Evolutionary conservation across 331 rosid species (phyloP), one percentile per base, ranked within the genome.

Genomic region (Malus hybrid): DNA sequence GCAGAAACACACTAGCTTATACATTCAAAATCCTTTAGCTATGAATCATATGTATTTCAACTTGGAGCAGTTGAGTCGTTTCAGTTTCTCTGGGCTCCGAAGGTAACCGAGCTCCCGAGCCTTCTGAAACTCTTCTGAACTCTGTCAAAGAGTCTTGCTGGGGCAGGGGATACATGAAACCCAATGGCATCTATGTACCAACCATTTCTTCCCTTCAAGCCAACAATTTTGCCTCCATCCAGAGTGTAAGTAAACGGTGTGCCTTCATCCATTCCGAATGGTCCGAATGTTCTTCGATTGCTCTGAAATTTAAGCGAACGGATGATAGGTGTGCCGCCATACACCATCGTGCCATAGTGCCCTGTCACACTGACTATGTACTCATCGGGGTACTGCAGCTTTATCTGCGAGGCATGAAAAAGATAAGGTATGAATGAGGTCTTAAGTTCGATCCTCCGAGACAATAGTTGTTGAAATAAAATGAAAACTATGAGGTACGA

Each of bases 241-340:
- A 81, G 63, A 20, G 87, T 70, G 63, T 84, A 86, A 14, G 81
- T 82, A 74, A 89, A 91, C 3, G 89, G 92, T 5, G 86, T 87
- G 70, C 93, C 93, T 78, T 87, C 90, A 81, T 87, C 87, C 22
- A 81, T 61, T 30, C 96, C 93, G 9, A 70, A 89, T 5, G 96
- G 88, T 53, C 92, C 93, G 62, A 84, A 88, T 4, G 74, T 91
- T 82, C 82, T 83, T n/a, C 10, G 69, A 74, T 84, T 91, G 85
- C 90, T 89, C 85, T 68, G 85, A n/a, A 86, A 78, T 63, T 82
- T 71, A 36, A 91, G 79, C 7, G 93, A 88, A 24, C 90, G 83
- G 68, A 91, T 86, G n/a, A 89, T 87, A 0, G 87, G 86, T 6
- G 77, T 28, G 34, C 83, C 80, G 0, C 84, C 81, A 1, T 36